These are phyloP conservation scores for Nepenthes gracilis DNA, from an alignment of 148 eudicot genomes.

Conservation along the genomic window DNA sequence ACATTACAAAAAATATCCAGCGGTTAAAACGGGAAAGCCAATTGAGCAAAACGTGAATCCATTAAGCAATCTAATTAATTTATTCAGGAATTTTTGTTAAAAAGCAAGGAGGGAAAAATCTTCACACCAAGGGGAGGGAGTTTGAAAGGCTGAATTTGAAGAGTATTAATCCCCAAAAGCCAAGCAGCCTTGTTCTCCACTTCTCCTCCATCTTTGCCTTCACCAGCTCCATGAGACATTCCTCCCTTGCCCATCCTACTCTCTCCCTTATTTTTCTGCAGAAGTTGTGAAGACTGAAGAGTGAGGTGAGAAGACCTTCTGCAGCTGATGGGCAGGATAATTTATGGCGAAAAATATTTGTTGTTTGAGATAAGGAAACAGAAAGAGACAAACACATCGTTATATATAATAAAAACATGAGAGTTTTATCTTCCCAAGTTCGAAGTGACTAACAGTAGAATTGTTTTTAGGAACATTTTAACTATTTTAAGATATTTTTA, in stretches of 20 bases:
- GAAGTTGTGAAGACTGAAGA: slow-evolving; percentile 32
- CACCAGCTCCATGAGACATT: slow-evolving; percentile 17
- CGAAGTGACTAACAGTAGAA: no score
- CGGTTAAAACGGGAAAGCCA: background rate
- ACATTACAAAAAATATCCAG: background rate
- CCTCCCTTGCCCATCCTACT: slow-evolving; percentile 65
- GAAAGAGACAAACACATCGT: no score
- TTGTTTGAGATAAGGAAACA: no score
- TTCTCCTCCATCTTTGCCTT: slow-evolving; percentile 24
- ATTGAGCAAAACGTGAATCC: background rate
- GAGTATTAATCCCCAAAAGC: slow-evolving; percentile 63
- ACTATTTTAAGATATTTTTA: no score
- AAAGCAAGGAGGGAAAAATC: background rate
- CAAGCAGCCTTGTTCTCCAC: slow-evolving; percentile 94
- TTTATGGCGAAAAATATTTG: no score
- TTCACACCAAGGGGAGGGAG: slow-evolving; percentile 79
- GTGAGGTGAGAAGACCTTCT: slow-evolving; percentile 25
- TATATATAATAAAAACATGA: no score
- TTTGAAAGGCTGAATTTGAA: slow-evolving; percentile 78
- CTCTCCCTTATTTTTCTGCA: background rate
- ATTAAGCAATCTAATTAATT: background rate
- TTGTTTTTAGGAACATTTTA: no score
- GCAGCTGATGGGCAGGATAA: no score
- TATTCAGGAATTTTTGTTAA: background rate
- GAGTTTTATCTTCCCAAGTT: no score